phyloP scores from a whole-genome alignment of 148 eudicot genomes.

The Fagopyrum esculentum region DNA sequence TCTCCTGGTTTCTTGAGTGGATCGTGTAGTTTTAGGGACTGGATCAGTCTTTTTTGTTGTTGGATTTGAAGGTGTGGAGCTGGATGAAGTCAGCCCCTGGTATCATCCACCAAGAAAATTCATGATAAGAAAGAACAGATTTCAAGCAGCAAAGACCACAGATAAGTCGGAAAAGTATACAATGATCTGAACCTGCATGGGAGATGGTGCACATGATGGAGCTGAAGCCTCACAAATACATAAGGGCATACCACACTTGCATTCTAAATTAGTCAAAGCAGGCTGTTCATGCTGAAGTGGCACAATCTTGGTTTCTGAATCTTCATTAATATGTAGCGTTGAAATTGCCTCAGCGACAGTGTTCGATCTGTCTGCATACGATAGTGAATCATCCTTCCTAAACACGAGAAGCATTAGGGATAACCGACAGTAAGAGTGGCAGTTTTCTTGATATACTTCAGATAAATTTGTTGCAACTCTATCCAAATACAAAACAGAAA shows the following conservation, averaged over 20 bases:
- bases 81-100: slow-evolving; percentile 28
- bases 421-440: neutral
- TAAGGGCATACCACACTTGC: slow-evolving; percentile 99
- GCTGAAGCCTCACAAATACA: slow-evolving; percentile 80
- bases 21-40: slow-evolving; percentile 42
- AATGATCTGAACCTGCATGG: slow-evolving; percentile 35
- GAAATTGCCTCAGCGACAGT: slow-evolving; percentile 47
- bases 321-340: slow-evolving; percentile 48
- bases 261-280: slow-evolving; percentile 35
- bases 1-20: slow-evolving; percentile 47
- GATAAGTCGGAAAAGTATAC: slow-evolving; percentile 2
- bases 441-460: neutral
- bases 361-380: slow-evolving; percentile 37
- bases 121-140: slow-evolving; percentile 13
- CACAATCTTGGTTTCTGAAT: slow-evolving; percentile 31
- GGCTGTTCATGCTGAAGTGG: slow-evolving; percentile 26
- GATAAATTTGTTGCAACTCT: neutral
- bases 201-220: slow-evolving; percentile 34
- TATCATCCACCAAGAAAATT: neutral
- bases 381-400: slow-evolving; percentile 23
- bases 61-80: slow-evolving; percentile 28
- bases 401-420: slow-evolving; percentile 20
- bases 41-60: slow-evolving; percentile 54
- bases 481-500: too few relatives aligned
- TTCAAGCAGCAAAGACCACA: neutral